Percentiles rank a stretch among this genome's conserved stretches.
phyloP scores from a whole-genome alignment of 2,329 filamentous ascomycete species.

The Talaromyces sp. region DNA sequence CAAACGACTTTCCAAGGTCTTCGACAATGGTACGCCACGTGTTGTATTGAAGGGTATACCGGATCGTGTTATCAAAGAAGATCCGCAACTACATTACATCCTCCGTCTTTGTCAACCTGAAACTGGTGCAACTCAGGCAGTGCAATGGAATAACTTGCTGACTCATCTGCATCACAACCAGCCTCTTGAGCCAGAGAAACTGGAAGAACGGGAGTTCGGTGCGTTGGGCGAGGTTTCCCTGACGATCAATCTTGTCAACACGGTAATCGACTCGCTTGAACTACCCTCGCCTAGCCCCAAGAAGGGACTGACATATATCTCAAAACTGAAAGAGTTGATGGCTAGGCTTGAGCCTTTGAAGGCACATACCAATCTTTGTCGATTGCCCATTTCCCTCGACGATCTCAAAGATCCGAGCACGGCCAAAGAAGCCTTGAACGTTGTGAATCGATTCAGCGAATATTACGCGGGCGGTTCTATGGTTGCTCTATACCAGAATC shows the following conservation, averaged over 20 bases:
- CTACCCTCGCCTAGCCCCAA: conserved; percentile 44
- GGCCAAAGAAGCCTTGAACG: conserved; percentile 33
- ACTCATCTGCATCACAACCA: neutral
- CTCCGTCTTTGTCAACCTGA: conserved; percentile 47
- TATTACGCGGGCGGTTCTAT: conserved; percentile 44
- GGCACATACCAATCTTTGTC: conserved; percentile 38
- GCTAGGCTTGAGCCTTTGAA: conserved; percentile 43
- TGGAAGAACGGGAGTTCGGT: neutral
- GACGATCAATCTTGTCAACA: neutral
- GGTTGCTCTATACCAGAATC: conserved; percentile 46
- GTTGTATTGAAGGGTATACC: conserved; percentile 46
- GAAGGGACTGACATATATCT: conserved; percentile 42
- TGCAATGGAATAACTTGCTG: conserved; percentile 17
- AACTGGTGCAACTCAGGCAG: conserved; percentile 36
- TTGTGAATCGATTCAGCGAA: conserved; percentile 40
- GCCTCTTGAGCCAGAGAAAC: neutral
- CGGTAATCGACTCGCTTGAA: conserved; percentile 31
- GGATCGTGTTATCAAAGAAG: conserved; percentile 37
- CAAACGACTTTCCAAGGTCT: conserved; percentile 39
- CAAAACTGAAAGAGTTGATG: conserved; percentile 35
- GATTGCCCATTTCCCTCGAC: conserved; percentile 40
- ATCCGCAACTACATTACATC: conserved; percentile 47
- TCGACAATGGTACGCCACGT: conserved; percentile 37
- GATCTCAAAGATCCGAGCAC: neutral
- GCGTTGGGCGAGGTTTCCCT: neutral